These are phyloP conservation scores for Penicillium sp. DNA, from an alignment of 2,329 filamentous ascomycete species.

Conservation along the genomic window DNA sequence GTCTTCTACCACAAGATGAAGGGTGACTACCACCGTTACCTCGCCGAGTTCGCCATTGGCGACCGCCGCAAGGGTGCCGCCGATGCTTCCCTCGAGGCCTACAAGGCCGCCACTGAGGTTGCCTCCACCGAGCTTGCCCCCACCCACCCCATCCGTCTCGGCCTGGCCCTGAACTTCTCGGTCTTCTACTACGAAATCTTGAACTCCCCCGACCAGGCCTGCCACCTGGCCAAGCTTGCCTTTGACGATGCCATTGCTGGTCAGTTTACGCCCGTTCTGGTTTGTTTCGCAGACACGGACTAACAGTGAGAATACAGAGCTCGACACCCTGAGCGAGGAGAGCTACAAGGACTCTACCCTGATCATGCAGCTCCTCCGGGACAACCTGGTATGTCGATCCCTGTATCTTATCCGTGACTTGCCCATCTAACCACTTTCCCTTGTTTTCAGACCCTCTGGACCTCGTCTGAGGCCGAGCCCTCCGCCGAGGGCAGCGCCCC, in stretches of 20 bases:
- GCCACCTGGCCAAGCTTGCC: constrained; percentile 93
- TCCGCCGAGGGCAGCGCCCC: constrained; percentile 53
- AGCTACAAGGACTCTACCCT: constrained; percentile 99
- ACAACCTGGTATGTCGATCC: constrained; percentile 73
- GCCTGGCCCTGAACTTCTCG: constrained; percentile 91
- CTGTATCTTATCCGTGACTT: neutral
- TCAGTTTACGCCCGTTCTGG: constrained; percentile 39
- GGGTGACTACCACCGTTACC: constrained; percentile 99
- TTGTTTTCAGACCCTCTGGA: constrained; percentile 82
- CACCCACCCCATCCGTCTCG: constrained; percentile 89
- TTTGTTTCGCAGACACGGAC: constrained; percentile 5
- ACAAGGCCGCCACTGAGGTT: constrained; percentile 91
- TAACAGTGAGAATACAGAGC: constrained; percentile 58
- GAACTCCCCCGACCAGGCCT: constrained; percentile 96
- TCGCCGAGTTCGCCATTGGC: constrained; percentile 91
- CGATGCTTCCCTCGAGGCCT: constrained; percentile 92
- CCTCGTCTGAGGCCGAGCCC: constrained; percentile 94
- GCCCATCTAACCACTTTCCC: neutral
- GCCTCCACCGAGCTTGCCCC: constrained; percentile 85
- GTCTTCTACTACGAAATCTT: constrained; percentile 99
- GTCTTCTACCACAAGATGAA: constrained; percentile 99
- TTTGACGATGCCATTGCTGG: constrained; percentile 95
- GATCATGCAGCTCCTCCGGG: constrained; percentile 97
- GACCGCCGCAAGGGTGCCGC: constrained; percentile 94
- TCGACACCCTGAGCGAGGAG: constrained; percentile 95